Evolutionary conservation across 1,284 basidiomycete species (phyloP).

Genomic region (Malassezia sympodialis): DNA sequence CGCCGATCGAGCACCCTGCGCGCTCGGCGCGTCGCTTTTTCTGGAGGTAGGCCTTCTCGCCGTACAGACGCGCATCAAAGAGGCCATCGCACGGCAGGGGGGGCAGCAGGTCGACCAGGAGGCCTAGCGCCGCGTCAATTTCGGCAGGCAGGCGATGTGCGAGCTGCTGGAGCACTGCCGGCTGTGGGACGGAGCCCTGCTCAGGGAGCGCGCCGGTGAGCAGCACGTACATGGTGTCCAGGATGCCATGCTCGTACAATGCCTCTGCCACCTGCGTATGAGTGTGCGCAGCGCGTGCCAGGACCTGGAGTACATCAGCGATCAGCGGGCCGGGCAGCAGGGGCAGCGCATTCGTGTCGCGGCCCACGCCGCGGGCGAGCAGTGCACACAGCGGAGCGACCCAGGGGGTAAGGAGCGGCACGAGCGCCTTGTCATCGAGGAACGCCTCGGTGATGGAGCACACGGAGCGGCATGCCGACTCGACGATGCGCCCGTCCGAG

Average conservation of each 20-base stretch:
- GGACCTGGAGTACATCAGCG: constrained; percentile 39
- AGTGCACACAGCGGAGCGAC: constrained; percentile 34
- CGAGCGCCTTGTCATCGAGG: constrained; percentile 31
- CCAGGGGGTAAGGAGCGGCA: constrained; percentile 29
- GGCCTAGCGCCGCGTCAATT: constrained; percentile 40
- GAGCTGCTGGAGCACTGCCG: constrained; percentile 84
- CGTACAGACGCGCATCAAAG: constrained; percentile 79
- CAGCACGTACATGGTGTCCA: constrained; percentile 41
- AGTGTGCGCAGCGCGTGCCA: constrained; percentile 32
- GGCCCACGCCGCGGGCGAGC: constrained; percentile 26
- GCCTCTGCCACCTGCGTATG: constrained; percentile 32
- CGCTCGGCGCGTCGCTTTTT: constrained; percentile 10
- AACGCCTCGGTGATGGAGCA: constrained; percentile 38
- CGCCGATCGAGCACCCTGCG: constrained; percentile 14
- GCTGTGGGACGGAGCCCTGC: neutral
- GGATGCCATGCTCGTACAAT: constrained; percentile 38
- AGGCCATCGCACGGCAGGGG: constrained; percentile 62
- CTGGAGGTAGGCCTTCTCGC: constrained; percentile 64
- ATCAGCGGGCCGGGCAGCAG: constrained; percentile 28
- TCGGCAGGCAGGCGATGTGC: constrained; percentile 85
- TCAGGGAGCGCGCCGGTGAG: constrained; percentile 35
- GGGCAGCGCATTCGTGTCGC: constrained; percentile 23
- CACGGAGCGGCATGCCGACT: constrained; percentile 43
- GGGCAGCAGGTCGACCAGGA: constrained; percentile 39
- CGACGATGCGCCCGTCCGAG: constrained; percentile 42